Evolutionary conservation across 768 basidiomycete genomes (phyloP).

Genomic region (Leccinum aurantiacum): DNA sequence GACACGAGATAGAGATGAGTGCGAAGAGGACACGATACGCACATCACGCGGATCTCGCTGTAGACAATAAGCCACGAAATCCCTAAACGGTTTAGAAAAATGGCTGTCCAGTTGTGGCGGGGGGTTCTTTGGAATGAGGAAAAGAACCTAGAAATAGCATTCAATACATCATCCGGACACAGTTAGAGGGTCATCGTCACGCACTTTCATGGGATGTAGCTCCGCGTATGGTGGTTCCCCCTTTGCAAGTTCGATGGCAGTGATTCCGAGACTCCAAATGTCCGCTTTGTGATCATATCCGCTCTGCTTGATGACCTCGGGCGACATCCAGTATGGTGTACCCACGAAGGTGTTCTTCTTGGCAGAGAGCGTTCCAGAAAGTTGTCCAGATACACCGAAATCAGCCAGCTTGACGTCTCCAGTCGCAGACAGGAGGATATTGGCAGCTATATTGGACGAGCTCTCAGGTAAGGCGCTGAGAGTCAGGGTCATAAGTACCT

Average conservation of each 20-base stretch:
- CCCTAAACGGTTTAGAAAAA: constrained; percentile 91
- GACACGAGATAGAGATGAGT: constrained; percentile 5
- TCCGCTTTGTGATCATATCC: constrained; percentile 99
- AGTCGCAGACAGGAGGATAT: constrained; percentile 86
- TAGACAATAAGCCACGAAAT: constrained; percentile 91
- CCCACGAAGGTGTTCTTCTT: constrained; percentile 99
- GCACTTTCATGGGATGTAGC: constrained; percentile 97
- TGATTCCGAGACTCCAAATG: constrained; percentile 98
- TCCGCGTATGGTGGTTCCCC: constrained; percentile 99
- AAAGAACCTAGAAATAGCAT: constrained; percentile 66
- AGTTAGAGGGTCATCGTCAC: constrained; percentile 14
- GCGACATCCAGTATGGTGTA: constrained; percentile 96
- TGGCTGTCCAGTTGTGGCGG: constrained; percentile 88
- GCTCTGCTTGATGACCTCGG: constrained; percentile 99
- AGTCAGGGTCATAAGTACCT: constrained; percentile 46
- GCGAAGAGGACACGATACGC: constrained; percentile 27
- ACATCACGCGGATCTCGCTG: constrained; percentile 94
- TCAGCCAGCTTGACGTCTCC: constrained; percentile 98
- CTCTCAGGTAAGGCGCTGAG: not conserved
- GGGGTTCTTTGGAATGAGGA: constrained; percentile 97
- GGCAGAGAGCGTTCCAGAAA: constrained; percentile 87
- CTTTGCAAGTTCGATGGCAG: constrained; percentile 95
- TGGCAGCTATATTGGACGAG: constrained; percentile 63
- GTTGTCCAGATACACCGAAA: constrained; percentile 97
- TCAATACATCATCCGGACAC: not conserved